These are phyloP conservation scores for Penicillium alfredii DNA, from an alignment of 495 filamentous ascomycete genomes.

Conservation along the genomic window DNA sequence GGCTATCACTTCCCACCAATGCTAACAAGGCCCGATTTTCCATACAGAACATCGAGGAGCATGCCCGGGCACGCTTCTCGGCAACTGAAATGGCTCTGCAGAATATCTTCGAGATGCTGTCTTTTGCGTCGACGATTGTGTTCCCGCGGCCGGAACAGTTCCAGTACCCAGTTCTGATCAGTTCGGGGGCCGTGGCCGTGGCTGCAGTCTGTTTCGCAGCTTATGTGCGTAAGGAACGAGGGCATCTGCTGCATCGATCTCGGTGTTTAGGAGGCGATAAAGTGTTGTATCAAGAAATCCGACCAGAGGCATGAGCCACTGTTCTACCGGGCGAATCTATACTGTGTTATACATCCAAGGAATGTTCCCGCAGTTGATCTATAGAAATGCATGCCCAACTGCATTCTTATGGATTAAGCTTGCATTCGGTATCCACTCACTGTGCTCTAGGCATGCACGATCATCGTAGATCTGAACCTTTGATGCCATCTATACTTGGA, in stretches of 20 bases:
- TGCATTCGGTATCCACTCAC: too few relatives aligned
- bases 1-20: not conserved
- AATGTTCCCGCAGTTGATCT: too few relatives aligned
- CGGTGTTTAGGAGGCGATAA: slow-evolving; percentile 27
- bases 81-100: slow-evolving; percentile 55
- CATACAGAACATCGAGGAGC: slow-evolving; percentile 42
- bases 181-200: slow-evolving; percentile 41
- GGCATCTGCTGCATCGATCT: slow-evolving; percentile 55
- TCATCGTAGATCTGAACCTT: too few relatives aligned
- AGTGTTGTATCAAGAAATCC: slow-evolving; percentile 4
- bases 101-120: slow-evolving; percentile 60
- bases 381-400: too few relatives aligned
- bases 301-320: too few relatives aligned
- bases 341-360: too few relatives aligned
- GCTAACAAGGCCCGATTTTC: not conserved
- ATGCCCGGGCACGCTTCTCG: slow-evolving; percentile 54
- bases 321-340: too few relatives aligned
- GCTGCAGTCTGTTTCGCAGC: slow-evolving; percentile 48
- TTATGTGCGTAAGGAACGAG: slow-evolving; percentile 52
- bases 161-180: slow-evolving; percentile 54
- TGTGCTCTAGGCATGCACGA: too few relatives aligned
- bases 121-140: slow-evolving; percentile 55
- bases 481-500: too few relatives aligned
- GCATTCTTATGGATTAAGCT: too few relatives aligned
- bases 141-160: slow-evolving; percentile 55